These are phyloP conservation scores for Botrytis fabae DNA, from an alignment of 2,329 filamentous ascomycete species.

Conservation along the genomic window DNA sequence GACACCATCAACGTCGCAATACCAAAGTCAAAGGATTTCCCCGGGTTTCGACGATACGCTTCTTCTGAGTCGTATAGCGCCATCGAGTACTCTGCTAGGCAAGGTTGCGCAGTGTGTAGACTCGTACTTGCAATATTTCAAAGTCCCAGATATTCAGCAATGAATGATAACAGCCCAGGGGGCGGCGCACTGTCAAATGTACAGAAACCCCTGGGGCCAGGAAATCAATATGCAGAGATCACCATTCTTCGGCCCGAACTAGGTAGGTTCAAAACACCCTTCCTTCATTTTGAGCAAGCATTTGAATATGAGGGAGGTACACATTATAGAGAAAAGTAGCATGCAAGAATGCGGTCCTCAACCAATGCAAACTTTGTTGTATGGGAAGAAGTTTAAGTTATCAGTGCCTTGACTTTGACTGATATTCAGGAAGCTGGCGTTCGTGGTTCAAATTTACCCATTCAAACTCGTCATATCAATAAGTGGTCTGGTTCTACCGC, in stretches of 20 bases:
- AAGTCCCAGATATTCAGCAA: not conserved
- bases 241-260: not conserved
- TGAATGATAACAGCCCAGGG: not conserved
- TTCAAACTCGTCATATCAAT: not conserved
- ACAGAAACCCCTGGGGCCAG: not conserved
- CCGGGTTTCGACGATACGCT: too few species aligned
- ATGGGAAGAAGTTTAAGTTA: not conserved
- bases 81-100: not conserved
- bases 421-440: not conserved
- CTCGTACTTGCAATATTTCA: not conserved
- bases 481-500: not conserved
- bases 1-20: not conserved
- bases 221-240: not conserved
- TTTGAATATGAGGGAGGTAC: not conserved
- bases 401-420: not conserved
- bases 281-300: not conserved
- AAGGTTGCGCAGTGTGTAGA: not conserved
- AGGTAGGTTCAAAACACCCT: not conserved
- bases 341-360: not conserved
- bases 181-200: not conserved
- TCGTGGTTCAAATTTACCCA: not conserved
- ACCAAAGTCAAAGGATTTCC: not conserved
- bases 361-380: not conserved
- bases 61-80: not conserved
- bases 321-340: not conserved